Conservation (phyloP, 176 grass and related monocot genomes). For the Oryza longistaminata region DNA sequence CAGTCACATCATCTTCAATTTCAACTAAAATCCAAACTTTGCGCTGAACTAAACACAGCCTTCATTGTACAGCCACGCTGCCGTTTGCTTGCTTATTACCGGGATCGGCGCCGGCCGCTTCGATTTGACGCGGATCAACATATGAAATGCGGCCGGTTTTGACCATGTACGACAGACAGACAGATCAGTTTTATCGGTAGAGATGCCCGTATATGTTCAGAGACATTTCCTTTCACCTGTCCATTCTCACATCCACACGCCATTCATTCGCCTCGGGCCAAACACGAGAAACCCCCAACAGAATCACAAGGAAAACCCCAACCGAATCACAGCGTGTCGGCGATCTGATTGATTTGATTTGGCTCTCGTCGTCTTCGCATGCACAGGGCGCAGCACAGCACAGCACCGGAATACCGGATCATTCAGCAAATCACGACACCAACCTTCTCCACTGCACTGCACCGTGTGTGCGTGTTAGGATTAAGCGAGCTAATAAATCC, state of each 20-base stretch:
- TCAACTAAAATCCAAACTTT: no score
- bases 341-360: neutral
- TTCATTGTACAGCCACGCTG: neutral
- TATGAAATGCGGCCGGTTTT: neutral
- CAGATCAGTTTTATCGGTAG: neutral
- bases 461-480: neutral
- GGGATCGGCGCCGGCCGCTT: neutral
- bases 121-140: neutral
- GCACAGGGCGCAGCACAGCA: neutral
- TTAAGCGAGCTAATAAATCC: neutral
- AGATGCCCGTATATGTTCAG: neutral
- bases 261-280: neutral
- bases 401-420: neutral
- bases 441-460: neutral
- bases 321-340: slow-evolving; percentile 1
- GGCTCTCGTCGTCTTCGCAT: neutral
- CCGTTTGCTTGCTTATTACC: neutral
- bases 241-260: no score
- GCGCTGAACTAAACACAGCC: no score
- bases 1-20: no score
- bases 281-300: slow-evolving; percentile 8
- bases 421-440: neutral
- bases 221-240: slow-evolving; percentile 4
- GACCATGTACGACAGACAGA: neutral
- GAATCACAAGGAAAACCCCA: slow-evolving; percentile 24